Conservation (phyloP, 2,329 filamentous ascomycete species). For the Ophiostoma novo-ulmi region DNA sequence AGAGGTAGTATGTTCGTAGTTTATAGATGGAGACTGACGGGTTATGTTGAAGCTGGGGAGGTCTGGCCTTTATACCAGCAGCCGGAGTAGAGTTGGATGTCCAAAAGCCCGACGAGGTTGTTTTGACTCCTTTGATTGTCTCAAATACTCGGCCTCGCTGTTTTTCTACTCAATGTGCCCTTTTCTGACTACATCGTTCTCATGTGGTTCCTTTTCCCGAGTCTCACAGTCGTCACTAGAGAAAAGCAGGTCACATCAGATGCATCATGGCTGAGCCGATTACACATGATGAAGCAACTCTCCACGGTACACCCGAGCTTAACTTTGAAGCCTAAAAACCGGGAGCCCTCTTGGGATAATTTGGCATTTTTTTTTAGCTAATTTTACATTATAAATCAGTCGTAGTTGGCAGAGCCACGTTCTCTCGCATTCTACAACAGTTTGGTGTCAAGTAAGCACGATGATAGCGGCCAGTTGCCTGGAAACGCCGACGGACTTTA, state of each 20-base stretch:
- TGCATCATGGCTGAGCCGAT: not conserved
- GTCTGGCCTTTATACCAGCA: not conserved
- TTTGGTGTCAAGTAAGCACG: not conserved
- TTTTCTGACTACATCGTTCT: not conserved
- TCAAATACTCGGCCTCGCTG: not conserved
- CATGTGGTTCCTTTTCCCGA: not conserved
- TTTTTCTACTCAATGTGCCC: not conserved
- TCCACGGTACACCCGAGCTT: not conserved
- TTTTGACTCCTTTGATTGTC: not conserved
- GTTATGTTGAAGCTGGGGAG: not conserved
- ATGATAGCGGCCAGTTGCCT: not conserved
- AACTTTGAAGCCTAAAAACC: not conserved
- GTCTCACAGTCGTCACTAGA: not conserved
- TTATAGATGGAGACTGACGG: too few relatives aligned
- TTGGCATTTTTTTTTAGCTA: not conserved
- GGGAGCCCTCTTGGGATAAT: not conserved
- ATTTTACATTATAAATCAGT: not conserved
- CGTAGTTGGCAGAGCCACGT: not conserved
- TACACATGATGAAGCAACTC: not conserved
- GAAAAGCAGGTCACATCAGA: not conserved
- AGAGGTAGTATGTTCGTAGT: not conserved
- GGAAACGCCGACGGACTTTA: constrained; percentile 4
- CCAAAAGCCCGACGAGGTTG: not conserved
- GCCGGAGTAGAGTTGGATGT: not conserved
- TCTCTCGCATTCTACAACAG: constrained; percentile 2